phyloP scores from a whole-genome alignment of 2,329 filamentous ascomycete species.

The Diaporthe ampelina region DNA sequence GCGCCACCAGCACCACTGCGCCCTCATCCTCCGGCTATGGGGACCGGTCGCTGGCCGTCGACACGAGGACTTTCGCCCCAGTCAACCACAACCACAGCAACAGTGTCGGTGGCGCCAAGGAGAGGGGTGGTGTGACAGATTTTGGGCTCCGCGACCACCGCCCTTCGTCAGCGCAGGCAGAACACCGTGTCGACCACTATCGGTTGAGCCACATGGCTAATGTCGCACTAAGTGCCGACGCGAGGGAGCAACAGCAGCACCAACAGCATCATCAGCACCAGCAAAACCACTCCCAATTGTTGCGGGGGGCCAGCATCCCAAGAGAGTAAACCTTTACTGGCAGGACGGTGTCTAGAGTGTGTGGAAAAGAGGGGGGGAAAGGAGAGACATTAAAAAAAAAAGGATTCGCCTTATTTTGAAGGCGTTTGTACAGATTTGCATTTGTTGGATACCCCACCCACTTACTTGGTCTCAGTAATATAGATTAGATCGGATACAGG shows the following conservation, averaged over 20 bases:
- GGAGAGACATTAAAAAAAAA: background rate
- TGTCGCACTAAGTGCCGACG: constrained; percentile 34
- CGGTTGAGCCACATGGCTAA: constrained; percentile 40
- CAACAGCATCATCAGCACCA: constrained; percentile 16
- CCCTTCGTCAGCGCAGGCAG: constrained; percentile 21
- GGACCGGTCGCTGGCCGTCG: constrained; percentile 20
- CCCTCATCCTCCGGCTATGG: constrained; percentile 4
- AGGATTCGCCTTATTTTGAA: background rate
- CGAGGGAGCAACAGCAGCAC: constrained; percentile 30
- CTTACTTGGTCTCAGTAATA: background rate
- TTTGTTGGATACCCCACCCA: constrained; percentile 18
- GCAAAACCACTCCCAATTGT: constrained; percentile 18
- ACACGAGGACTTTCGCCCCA: constrained; percentile 32
- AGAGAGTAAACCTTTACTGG: constrained; percentile 10
- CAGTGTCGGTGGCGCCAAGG: background rate
- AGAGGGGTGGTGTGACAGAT: constrained; percentile 11
- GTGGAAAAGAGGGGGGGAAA: background rate
- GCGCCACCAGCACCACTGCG: constrained; percentile 10
- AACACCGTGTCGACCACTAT: constrained; percentile 35
- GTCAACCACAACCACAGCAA: constrained; percentile 1
- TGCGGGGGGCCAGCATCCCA: constrained; percentile 3
- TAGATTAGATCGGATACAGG: constrained; percentile 19
- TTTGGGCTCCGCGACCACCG: constrained; percentile 35
- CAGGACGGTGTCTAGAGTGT: background rate
- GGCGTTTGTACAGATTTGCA: constrained; percentile 10